Conservation (phyloP, 306 rosid genomes). For the Astragalus membranaceus region DNA sequence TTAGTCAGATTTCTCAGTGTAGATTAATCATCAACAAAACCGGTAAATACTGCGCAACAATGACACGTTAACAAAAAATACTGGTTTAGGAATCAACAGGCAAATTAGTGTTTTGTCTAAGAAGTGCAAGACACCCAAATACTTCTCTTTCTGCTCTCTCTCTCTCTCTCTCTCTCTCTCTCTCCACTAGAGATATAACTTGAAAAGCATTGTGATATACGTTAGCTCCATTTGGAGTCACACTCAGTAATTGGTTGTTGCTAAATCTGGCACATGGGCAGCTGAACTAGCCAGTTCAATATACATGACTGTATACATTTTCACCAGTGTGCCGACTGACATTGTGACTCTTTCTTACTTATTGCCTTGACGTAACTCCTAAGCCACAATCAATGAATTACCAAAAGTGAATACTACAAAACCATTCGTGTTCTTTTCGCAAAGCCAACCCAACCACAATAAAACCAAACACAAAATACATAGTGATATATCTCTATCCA, state of each 20-base stretch:
- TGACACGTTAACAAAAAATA: too few relatives aligned
- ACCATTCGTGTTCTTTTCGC: conserved; percentile 57
- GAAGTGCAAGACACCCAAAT: neutral
- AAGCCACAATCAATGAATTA: conserved; percentile 49
- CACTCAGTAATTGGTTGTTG: neutral
- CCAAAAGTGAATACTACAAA: conserved; percentile 14
- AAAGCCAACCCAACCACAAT: conserved; percentile 26
- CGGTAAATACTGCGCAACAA: too few relatives aligned
- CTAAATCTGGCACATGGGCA: conserved; percentile 20
- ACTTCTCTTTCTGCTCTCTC: neutral
- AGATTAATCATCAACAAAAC: too few relatives aligned
- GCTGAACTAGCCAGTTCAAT: conserved; percentile 10
- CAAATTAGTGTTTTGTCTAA: neutral
- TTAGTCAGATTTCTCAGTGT: too few relatives aligned
- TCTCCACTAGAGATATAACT: neutral
- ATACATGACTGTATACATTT: neutral
- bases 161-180: neutral
- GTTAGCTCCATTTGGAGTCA: conserved; percentile 20
- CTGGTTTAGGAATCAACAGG: neutral
- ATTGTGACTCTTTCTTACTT: conserved; percentile 19
- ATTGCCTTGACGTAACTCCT: conserved; percentile 44
- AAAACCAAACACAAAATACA: too few relatives aligned
- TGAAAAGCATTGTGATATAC: conserved; percentile 25
- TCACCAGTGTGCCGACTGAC: conserved; percentile 13
- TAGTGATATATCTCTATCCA: neutral